Conservation (phyloP, 2,329 filamentous ascomycete genomes). For the Penicillium frequentans region DNA sequence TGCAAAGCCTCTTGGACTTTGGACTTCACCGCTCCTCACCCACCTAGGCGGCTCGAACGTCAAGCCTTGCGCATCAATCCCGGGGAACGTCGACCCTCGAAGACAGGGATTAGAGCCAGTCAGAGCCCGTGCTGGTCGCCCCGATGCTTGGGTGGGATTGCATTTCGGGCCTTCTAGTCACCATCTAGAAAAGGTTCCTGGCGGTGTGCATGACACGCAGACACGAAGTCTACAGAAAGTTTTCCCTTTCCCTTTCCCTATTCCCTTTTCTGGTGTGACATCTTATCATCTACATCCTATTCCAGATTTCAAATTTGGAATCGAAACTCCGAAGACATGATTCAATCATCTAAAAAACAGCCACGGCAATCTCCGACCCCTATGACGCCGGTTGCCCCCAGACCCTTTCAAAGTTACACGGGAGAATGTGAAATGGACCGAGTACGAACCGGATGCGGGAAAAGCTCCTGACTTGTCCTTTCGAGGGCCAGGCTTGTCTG, state of each 20-base stretch:
- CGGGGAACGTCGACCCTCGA: slow-evolving; percentile 8
- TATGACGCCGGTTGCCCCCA: slow-evolving; percentile 5
- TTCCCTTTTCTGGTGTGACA: slow-evolving; percentile 3
- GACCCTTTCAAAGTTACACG: slow-evolving; percentile 17
- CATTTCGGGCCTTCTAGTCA: slow-evolving; percentile 27
- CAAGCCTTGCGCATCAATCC: slow-evolving; percentile 17
- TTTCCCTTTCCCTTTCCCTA: not conserved
- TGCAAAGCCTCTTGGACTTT: not conserved
- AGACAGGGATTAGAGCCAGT: slow-evolving; percentile 19
- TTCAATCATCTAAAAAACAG: not conserved
- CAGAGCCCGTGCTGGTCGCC: slow-evolving; percentile 10
- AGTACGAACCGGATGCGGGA: slow-evolving; percentile 15
- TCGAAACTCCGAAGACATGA: not conserved
- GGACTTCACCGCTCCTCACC: slow-evolving; percentile 21
- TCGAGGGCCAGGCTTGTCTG: slow-evolving; percentile 1
- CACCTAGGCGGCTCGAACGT: slow-evolving; percentile 15
- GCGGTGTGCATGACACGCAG: slow-evolving; percentile 19
- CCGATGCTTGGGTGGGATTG: slow-evolving; percentile 25
- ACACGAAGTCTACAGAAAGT: not conserved
- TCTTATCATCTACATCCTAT: slow-evolving; percentile 10
- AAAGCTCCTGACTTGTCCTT: slow-evolving; percentile 12
- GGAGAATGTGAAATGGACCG: slow-evolving; percentile 18
- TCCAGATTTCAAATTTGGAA: not conserved
- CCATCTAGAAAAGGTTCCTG: slow-evolving; percentile 32
- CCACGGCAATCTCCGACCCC: slow-evolving; percentile 23